Base-by-base conservation (phyloP, 345 rosid genomes). In the Eucalyptus curtisii region DNA sequence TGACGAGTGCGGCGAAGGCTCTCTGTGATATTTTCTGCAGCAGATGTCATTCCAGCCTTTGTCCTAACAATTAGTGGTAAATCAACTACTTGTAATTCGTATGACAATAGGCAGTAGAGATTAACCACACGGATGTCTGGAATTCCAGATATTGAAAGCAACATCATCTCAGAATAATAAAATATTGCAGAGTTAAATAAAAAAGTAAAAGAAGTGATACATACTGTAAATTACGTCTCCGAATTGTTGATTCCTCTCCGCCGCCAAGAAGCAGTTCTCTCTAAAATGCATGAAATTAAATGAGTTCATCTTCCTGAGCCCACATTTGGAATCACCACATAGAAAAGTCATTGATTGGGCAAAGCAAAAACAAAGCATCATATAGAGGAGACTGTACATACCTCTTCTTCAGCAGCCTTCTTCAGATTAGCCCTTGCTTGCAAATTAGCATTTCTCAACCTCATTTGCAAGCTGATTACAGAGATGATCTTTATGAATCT, bases 221-320 rank as follows among this genome's bases (percentile, higher is more conserved):
- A 87, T 94, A 97, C 98, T 97, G 99, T 90, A 97, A 91, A 92
- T 97, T 96, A 86, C 95, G 96, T 88, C 99, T 92, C 66, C 97
- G 97, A 87, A 93, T 92, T 11, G 99, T 97, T 61, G 99, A 97
- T 93, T 97, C 97, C 89, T 93, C 96, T 87, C 99, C 98, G 59
- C 99, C 97, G 52, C 99, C 99, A 52, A 97, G 92, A 88, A 97
- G 99, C 89, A 95, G 97, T 93, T 96, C 95, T 93, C 99, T 97
- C 99, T 97, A 88, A 87, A 91, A 92, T 57, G 48, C 45, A 81
- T 25, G 88, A 30, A 86, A 80, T 13, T 52, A 85, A 13, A 64
- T 2, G 71, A 64, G 71, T 64, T 64, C 33, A 64, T n/a, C 19
- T 64, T 64, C 71, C 19, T n/a, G 33, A 30, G 37, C 37, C 37